Base-by-base conservation (phyloP, 106 monocot species). In the Agapanthus africanus region DNA sequence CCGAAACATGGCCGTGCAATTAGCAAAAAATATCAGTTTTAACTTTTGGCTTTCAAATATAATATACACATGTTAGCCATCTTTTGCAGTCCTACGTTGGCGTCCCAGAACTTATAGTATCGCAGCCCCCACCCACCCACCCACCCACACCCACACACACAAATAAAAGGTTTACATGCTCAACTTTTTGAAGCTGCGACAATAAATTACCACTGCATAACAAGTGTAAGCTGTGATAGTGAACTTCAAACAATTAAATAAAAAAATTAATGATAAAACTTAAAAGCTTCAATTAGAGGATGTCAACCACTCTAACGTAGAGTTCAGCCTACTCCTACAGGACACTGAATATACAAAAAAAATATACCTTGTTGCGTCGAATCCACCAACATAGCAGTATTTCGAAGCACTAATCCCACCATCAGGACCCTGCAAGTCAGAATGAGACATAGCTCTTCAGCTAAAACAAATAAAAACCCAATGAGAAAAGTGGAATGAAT, bases 351-450 rank as follows among this genome's bases (percentile, higher is more conserved):
- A 22, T 44, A 47, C 26, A 67, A 19, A 65, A 61, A 25, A 38
- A 61, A 56, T 19, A 54, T 36, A 90, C 94, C 94, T 94, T 77
- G 94, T 94, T 72, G 90, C 90, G 87, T 94, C 94, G 87, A 94
- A 94, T 68, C 94, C 94, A 52, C 94, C 94, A 75, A 94, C 87
- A 74, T 94, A 94, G 78, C 87, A 85, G 65, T 90, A 94, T 81
- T 78, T 87, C 49, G 94, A 68, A 49, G 68, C 68, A 68, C 68
- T 68, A 35, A 68, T 68, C 49, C 68, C 68, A 49, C 68, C 68
- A 68, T 68, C 68, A 50, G 68, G 68, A 11, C 68, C 68, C 50
- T 66, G 30, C 37, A 26, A 3, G 42, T 44, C 31, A 41, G 35
- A 42, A 31, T 33, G 19, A 34, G 59, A 44, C 19, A 59, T 35